Conservation (phyloP, 2,329 filamentous ascomycete genomes). For the Exophiala lecanii-corni region DNA sequence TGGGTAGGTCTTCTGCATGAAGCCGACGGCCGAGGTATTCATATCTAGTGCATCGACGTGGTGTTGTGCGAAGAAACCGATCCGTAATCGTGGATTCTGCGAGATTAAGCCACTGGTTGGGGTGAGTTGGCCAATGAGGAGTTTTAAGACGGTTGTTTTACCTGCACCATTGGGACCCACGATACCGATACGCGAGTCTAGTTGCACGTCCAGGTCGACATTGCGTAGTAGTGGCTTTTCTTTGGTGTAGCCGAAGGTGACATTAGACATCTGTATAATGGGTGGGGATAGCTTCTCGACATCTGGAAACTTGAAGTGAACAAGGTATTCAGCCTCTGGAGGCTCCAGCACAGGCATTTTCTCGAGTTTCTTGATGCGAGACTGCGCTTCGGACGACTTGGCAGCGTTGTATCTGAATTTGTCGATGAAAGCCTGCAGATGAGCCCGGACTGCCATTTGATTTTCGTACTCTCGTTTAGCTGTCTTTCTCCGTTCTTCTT, state of each 20-base stretch:
- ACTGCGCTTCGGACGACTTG: constrained; percentile 97
- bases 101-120: constrained; percentile 78
- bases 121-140: constrained; percentile 82
- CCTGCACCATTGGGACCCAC: constrained; percentile 98
- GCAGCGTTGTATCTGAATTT: constrained; percentile 99
- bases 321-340: constrained; percentile 89
- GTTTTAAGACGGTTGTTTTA: constrained; percentile 96
- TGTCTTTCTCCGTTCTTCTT: constrained; percentile 93
- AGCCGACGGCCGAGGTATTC: constrained; percentile 81
- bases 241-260: constrained; percentile 79
- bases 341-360: constrained; percentile 89
- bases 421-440: constrained; percentile 97
- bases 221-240: constrained; percentile 77
- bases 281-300: constrained; percentile 96
- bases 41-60: constrained; percentile 95
- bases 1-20: constrained; percentile 90
- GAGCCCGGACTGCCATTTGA: constrained; percentile 88
- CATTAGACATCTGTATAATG: constrained; percentile 94
- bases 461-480: constrained; percentile 97
- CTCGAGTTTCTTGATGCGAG: constrained; percentile 97
- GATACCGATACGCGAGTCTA: constrained; percentile 96
- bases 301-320: constrained; percentile 95
- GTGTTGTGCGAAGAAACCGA: constrained; percentile 98
- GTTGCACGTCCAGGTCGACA: constrained; percentile 92
- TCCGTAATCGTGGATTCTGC: constrained; percentile 77